Conservation (phyloP, 1,284 basidiomycete genomes). For the Cerioporus squamosus region DNA sequence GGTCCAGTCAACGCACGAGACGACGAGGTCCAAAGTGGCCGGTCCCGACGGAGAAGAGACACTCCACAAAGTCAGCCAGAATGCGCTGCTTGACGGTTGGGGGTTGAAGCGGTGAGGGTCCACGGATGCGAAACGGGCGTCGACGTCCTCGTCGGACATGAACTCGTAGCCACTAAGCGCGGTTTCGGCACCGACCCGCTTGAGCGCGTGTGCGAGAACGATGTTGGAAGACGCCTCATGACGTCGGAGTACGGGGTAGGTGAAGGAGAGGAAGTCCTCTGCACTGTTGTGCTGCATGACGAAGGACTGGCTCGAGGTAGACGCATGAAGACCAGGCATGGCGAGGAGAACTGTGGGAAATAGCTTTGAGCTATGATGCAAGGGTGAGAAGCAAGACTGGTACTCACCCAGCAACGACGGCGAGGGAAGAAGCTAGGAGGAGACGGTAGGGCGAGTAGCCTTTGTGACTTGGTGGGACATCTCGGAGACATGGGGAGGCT, state of each 20-base stretch:
- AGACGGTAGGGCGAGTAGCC: not conserved
- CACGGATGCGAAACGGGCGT: conserved; percentile 28
- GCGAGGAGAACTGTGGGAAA: not conserved
- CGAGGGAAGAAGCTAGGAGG: not conserved
- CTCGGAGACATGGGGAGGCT: not conserved
- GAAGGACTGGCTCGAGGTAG: conserved; percentile 29
- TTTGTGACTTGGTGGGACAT: conserved; percentile 4
- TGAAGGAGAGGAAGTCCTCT: conserved; percentile 45
- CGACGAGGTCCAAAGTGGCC: conserved; percentile 47
- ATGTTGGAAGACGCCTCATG: conserved; percentile 56
- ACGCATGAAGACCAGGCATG: conserved; percentile 39
- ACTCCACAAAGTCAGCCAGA: conserved; percentile 60
- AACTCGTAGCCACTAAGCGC: conserved; percentile 44
- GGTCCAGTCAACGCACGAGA: conserved; percentile 50
- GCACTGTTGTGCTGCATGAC: conserved; percentile 50
- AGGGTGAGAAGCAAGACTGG: not conserved
- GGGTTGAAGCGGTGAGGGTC: conserved; percentile 26
- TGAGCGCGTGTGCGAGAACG: conserved; percentile 54
- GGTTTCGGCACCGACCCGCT: conserved; percentile 43
- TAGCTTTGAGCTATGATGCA: not conserved
- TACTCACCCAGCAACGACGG: not conserved
- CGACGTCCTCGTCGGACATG: conserved; percentile 38
- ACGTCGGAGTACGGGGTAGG: conserved; percentile 46
- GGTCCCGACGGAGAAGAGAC: conserved; percentile 28
- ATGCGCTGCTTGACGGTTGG: conserved; percentile 31